Base-by-base conservation (phyloP, 2,329 filamentous ascomycete genomes). In the Colletotrichum plurivorum region DNA sequence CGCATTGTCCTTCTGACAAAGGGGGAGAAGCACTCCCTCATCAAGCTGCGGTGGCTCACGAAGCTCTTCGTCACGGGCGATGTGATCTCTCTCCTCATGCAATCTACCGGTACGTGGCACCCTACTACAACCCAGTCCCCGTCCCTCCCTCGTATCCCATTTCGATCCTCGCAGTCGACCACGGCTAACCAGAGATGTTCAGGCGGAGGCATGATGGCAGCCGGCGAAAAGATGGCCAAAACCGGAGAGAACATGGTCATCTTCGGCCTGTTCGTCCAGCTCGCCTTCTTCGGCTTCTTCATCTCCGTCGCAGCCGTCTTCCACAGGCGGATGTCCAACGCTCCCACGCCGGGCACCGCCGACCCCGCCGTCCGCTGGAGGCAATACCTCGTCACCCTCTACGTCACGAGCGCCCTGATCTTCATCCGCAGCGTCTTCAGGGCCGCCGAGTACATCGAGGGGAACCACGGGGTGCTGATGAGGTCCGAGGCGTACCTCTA, bases 41-140 rank as follows among this genome's bases (percentile, higher is more conserved):
- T 83, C n/a, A 75, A 69, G 4, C 70, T 76, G 6, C 70, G 67
- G 4, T 84, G 83, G 81, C 75, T 89, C 5, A 89, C 87, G 3
- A 85, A 83, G 60, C 77, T 85, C 36, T 90, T 90, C 68, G 85
- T 90, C 4, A 58, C 75, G 5, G 86, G 87, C 27, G 88, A 90
- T 70, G 73, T 89, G 2, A 16, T 49, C n/a, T 18, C 16, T 10
- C 18, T 49, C 46, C 46, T 49, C 1, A n/a, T 18, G 46, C 46
- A 49, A 13, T 15, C 16, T 13, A 43, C 16, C 2, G 41, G 41
- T n/a, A 5, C 13, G 41, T 36, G 3, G 3, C 10, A 4, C 31
- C 31, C 31, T 4, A 36, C 6, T 1, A 10, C 31, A 4, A 36
- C 31, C 10, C 10, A 8, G 7, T 7, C 9, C 7, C 9, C 7